A percentile compares a stretch with the other conserved stretches of the same genome.
Conservation (phyloP, 129 eudicot genomes). For the Saposhnikovia divaricata region DNA sequence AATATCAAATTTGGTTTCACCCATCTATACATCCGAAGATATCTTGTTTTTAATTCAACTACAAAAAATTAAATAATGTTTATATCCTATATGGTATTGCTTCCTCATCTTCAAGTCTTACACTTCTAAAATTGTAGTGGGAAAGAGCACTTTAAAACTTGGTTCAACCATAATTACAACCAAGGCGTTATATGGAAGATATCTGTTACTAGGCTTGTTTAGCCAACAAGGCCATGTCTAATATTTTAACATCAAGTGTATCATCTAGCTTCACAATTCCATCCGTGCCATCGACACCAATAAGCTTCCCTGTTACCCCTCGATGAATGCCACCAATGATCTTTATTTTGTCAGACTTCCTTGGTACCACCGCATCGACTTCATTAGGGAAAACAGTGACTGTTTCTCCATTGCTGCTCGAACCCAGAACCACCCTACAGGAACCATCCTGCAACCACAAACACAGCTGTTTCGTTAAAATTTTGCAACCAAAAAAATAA, state of each 20-base stretch:
- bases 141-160: not conserved
- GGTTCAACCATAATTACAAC: not conserved
- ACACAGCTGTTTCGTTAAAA: not conserved
- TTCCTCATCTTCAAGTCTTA: too few relatives aligned
- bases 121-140: not conserved
- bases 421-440: slow-evolving; percentile 63
- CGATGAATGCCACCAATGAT: slow-evolving; percentile 90
- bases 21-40: too few relatives aligned
- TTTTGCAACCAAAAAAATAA: not conserved
- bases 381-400: slow-evolving; percentile 55
- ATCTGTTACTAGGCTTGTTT: slow-evolving; percentile 42
- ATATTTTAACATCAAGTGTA: slow-evolving; percentile 76
- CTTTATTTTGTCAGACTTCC: slow-evolving; percentile 71
- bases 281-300: slow-evolving; percentile 84
- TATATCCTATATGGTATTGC: too few relatives aligned
- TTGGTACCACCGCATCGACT: slow-evolving; percentile 59
- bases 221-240: slow-evolving; percentile 72
- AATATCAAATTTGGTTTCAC: too few relatives aligned
- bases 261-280: slow-evolving; percentile 88
- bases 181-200: not conserved
- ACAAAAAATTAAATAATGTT: too few relatives aligned
- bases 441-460: slow-evolving; percentile 67
- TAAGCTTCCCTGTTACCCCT: slow-evolving; percentile 82
- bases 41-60: too few relatives aligned
- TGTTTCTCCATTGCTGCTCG: slow-evolving; percentile 62